Evolutionary conservation across 306 rosid species (phyloP), one percentile per base, ranked within the genome.

Genomic region (Medicago arabica): DNA sequence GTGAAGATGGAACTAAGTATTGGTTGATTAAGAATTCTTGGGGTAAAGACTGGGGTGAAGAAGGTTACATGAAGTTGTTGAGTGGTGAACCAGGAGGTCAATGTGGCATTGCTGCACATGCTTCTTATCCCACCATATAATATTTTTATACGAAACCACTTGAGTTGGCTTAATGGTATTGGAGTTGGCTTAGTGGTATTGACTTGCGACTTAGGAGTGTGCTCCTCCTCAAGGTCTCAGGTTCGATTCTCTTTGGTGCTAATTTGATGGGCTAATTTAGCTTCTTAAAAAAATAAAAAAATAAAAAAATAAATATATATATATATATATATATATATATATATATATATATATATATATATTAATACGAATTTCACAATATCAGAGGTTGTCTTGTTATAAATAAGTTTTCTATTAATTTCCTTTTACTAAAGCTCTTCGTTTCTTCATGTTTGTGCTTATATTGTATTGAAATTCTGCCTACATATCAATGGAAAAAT

Each of bases 21-120:
- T 77, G 81, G 69, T 67, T 77, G 75, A 43, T 67, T 8, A 77
- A 77, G 62, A 77, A 77, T 18, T 69, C 62, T 0, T 77, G 75
- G 75, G 70, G 75, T 9, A 2, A 44, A 6, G 0, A 1, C 0
- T 68, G 75, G 81, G 81, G 75, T 19, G 75, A 77, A 14, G 3
- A 11, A 0, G 81, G 81, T 0, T 77, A 68, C 51, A 77, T 77
- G 81, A 79, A 12, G 50, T 28, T 72, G 68, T 16, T 50, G 0
- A 71, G 11, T 53, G 78, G 40, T 62, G 0, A 51, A 2, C n/a
- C 25, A 40, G 10, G 8, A 40, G 83, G 83, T 12, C 17, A 44
- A 8, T 77, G 78, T 62, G 67, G 60, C 28, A 18, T 66, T 0
- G 67, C 66, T 15, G 17, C 2, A 2, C 5, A 9, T 14, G 55